These are phyloP conservation scores for Paxillus ammoniavirescens DNA, from an alignment of 768 basidiomycete genomes.

Conservation along the genomic window DNA sequence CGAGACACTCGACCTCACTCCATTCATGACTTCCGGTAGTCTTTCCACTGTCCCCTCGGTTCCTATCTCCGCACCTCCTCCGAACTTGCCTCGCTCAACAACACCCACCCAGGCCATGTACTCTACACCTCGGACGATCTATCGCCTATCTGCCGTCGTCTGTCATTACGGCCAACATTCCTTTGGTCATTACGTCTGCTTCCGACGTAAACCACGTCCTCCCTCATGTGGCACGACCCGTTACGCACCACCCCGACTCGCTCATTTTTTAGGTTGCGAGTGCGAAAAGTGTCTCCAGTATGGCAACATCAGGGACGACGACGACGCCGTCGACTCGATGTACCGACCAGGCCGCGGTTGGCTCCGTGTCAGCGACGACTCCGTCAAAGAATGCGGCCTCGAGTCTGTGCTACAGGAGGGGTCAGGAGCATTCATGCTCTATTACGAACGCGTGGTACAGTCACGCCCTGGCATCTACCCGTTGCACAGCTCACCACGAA, in stretches of 20 bases:
- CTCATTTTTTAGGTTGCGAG: slow-evolving; percentile 43
- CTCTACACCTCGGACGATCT: slow-evolving; percentile 62
- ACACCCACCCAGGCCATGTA: slow-evolving; percentile 59
- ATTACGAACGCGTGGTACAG: slow-evolving; percentile 75
- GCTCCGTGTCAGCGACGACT: slow-evolving; percentile 87
- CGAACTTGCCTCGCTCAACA: slow-evolving; percentile 44
- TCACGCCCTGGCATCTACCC: slow-evolving; percentile 34
- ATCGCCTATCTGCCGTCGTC: slow-evolving; percentile 82
- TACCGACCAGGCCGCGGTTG: slow-evolving; percentile 62
- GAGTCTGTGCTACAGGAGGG: slow-evolving; percentile 74
- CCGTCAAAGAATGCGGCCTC: slow-evolving; percentile 72
- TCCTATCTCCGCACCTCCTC: slow-evolving; percentile 67
- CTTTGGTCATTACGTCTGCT: slow-evolving; percentile 94
- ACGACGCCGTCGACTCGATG: slow-evolving; percentile 34
- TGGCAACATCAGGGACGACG: slow-evolving; percentile 60
- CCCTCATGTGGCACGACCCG: slow-evolving; percentile 38
- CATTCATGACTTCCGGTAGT: slow-evolving; percentile 80
- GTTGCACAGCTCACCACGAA: slow-evolving; percentile 37
- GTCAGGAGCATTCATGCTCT: slow-evolving; percentile 84
- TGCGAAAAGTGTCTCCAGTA: slow-evolving; percentile 46
- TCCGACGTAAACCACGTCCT: slow-evolving; percentile 74
- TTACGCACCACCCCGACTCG: slow-evolving; percentile 37
- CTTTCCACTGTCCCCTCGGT: slow-evolving; percentile 68
- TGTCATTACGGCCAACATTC: slow-evolving; percentile 93
- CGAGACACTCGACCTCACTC: slow-evolving; percentile 85